Evolutionary conservation across 192 early-diverging fungal genomes (phyloP).

Genomic region (Backusella macrospora): DNA sequence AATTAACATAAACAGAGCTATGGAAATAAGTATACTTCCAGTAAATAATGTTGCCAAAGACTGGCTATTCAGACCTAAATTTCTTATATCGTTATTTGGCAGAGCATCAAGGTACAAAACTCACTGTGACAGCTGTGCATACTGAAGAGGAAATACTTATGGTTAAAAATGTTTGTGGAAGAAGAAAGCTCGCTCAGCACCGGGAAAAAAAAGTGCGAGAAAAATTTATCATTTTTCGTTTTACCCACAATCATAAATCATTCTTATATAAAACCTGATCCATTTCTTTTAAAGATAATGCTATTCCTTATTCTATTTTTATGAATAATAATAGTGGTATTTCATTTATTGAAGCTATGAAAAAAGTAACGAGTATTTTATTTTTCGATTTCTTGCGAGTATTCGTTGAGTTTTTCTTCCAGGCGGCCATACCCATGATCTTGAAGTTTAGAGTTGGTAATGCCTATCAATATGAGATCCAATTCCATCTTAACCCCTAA

Average conservation of each 20-base stretch:
- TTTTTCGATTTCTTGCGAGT: no score
- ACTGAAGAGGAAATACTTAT: neutral
- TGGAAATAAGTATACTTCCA: neutral
- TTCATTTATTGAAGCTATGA: no score
- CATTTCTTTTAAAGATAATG: no score
- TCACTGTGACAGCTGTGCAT: neutral
- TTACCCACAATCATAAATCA: no score
- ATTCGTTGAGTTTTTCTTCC: no score
- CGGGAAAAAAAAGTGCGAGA: no score
- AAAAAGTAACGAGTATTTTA: no score
- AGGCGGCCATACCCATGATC: slow-evolving; percentile 29
- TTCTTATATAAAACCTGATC: no score
- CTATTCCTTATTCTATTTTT: no score
- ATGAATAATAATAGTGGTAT: no score
- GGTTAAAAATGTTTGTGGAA: neutral
- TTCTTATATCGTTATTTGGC: neutral
- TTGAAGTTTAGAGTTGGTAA: neutral
- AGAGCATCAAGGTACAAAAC: neutral
- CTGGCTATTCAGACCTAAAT: neutral
- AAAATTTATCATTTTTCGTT: no score
- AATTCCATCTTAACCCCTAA: slow-evolving; percentile 21
- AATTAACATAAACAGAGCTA: no score
- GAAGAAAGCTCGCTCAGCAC: neutral
- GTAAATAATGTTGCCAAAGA: neutral
- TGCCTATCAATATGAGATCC: slow-evolving; percentile 4